phyloP scores from a whole-genome alignment of 1,139 yeast genomes.

The Kodamaea derodonti region DNA sequence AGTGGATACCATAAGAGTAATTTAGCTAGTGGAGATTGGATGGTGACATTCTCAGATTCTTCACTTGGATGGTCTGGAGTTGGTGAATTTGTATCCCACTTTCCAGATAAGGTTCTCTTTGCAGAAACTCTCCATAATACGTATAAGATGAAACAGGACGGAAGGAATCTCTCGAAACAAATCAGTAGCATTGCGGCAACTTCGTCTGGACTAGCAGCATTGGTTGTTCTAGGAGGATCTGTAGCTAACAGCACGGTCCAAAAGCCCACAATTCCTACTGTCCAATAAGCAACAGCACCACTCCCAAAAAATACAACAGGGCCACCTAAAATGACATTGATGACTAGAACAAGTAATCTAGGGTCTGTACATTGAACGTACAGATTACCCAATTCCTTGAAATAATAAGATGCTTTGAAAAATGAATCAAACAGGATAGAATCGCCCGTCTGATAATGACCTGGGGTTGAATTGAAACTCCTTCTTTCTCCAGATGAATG shows the following conservation, averaged over 20 bases:
- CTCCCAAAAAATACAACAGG: slow-evolving; percentile 57
- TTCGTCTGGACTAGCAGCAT: slow-evolving; percentile 50
- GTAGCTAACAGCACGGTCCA: slow-evolving; percentile 81
- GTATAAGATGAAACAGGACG: slow-evolving; percentile 66
- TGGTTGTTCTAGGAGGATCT: slow-evolving; percentile 72
- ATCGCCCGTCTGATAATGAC: slow-evolving; percentile 46
- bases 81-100: not conserved
- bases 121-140: slow-evolving; percentile 66
- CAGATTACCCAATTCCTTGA: slow-evolving; percentile 29
- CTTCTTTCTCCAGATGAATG: slow-evolving; percentile 52
- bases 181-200: slow-evolving; percentile 62
- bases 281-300: slow-evolving; percentile 62
- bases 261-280: slow-evolving; percentile 63
- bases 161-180: slow-evolving; percentile 72
- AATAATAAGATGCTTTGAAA: slow-evolving; percentile 72
- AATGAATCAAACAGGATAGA: slow-evolving; percentile 66
- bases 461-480: slow-evolving; percentile 43
- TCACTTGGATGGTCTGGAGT: not conserved
- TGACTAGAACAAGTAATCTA: slow-evolving; percentile 49
- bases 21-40: slow-evolving; percentile 42
- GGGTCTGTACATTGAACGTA: slow-evolving; percentile 62
- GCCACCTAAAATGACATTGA: slow-evolving; percentile 57
- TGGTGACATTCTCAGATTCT: not conserved
- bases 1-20: slow-evolving; percentile 70
- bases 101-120: slow-evolving; percentile 25